Evolutionary conservation across 257 asterid genomes (phyloP).

Genomic region (Agastache rugosa): DNA sequence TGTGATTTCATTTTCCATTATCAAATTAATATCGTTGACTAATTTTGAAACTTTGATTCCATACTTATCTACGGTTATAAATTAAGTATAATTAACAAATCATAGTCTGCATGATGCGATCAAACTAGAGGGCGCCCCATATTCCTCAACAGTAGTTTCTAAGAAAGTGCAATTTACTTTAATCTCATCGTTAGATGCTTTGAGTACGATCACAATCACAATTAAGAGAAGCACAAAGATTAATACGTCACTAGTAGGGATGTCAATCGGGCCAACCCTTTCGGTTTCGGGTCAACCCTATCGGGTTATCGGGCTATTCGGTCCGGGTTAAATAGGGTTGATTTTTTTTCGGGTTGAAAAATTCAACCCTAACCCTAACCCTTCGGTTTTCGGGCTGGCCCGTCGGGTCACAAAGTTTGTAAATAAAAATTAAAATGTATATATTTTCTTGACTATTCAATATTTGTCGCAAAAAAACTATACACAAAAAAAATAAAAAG

Average conservation of each 20-base stretch:
- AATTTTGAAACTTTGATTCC: not conserved
- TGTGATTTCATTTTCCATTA: not conserved
- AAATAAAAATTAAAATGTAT: no score
- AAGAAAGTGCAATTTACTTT: not conserved
- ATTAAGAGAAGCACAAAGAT: not conserved
- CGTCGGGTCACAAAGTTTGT: no score
- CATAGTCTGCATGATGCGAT: not conserved
- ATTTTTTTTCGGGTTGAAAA: no score
- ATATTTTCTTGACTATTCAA: no score
- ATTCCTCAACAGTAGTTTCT: slow-evolving; percentile 7
- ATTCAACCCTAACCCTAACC: no score
- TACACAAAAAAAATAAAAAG: no score
- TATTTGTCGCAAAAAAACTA: no score
- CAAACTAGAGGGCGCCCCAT: not conserved
- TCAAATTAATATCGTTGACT: not conserved
- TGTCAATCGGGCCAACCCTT: no score
- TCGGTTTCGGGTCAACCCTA: no score
- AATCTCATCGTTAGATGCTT: not conserved
- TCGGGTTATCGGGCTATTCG: no score
- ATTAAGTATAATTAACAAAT: not conserved
- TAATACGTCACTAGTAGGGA: not conserved
- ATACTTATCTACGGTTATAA: not conserved
- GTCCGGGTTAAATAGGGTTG: no score
- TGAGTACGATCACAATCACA: not conserved
- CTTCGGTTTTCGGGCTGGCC: no score